Base-by-base conservation (phyloP, 2,329 filamentous ascomycete genomes). In the Lizonia empirigonia region DNA sequence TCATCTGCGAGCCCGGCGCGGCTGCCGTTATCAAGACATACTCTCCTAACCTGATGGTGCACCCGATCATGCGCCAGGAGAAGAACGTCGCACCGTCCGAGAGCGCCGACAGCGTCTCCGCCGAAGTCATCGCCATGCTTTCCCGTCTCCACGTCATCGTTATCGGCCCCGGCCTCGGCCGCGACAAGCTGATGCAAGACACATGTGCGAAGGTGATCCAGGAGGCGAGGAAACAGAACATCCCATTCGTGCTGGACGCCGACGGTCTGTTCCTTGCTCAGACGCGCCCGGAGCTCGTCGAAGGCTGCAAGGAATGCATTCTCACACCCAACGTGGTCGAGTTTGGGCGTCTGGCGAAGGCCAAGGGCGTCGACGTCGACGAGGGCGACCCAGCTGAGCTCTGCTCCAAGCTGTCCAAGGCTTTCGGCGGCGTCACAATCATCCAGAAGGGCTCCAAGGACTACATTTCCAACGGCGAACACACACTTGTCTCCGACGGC, bases 1-100 rank as follows among this genome's bases (percentile, higher is more conserved):
- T 99, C 56, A 96, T 99, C 69, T 99, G 94, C 79, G 96, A 96
- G 53, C 91, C 90, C 8, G 88, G 84, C 46, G 94, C 94, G 2
- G 91, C 75, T 50, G 70, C 79, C 67, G 92, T 97, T 29, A 96
- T 99, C 77, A 99, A 99, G 79, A 90, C 91, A 4, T 99, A 97
- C 78, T 97, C 92, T 16, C 94, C 94, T 2, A 97, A 97, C 72
- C 81, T 99, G 22, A 99, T 99, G 93, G 94, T 99, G 9, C 94
- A 97, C 74, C 94, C 94, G 1, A 84, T 97, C 61, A 93, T 99
- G 85, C 89, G 91, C 23, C 90, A 94, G 74, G 84, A 85, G 36
- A 80, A 82, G 61, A 80, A 84, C 62, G 76, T 83, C 44, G 71
- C 76, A 19, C 73, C 78, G 39, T 75, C 79, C 44, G 83, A 87